Evolutionary conservation across 306 rosid genomes (phyloP).

Genomic region (Glycine soja): DNA sequence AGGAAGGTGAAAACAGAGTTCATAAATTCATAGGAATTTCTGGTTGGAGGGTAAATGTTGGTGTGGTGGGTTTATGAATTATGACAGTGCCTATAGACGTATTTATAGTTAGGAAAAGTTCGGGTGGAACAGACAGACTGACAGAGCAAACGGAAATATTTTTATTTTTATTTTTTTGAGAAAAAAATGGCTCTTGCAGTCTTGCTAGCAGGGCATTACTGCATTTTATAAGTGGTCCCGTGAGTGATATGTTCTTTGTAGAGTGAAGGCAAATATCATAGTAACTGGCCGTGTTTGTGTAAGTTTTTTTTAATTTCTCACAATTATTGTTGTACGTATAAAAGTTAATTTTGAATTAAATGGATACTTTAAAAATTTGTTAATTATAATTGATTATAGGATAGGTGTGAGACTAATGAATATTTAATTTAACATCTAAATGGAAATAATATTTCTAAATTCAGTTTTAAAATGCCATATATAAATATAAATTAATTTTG

Average conservation of each 20-base stretch:
- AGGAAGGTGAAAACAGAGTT: conserved; percentile 16
- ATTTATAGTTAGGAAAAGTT: background rate
- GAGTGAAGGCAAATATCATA: background rate
- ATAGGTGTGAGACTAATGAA: background rate
- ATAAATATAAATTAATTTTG: too few species aligned
- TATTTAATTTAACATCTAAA: background rate
- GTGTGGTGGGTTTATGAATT: background rate
- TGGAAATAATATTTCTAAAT: too few species aligned
- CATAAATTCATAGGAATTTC: conserved; percentile 2
- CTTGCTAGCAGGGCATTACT: background rate
- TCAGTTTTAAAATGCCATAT: too few species aligned
- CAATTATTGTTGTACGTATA: background rate
- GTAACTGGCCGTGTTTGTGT: background rate
- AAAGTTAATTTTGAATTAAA: background rate
- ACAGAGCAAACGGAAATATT: background rate
- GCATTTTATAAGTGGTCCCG: background rate
- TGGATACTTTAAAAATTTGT: background rate
- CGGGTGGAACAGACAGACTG: background rate
- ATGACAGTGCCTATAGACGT: background rate
- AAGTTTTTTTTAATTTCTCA: background rate
- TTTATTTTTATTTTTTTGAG: background rate
- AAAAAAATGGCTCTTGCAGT: background rate
- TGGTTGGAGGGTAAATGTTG: background rate
- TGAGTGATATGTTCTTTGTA: background rate
- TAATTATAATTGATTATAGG: background rate